These are phyloP conservation scores for Halophytophthora polymorphica DNA, from an alignment of 352 stramenopile species.

Conservation along the genomic window DNA sequence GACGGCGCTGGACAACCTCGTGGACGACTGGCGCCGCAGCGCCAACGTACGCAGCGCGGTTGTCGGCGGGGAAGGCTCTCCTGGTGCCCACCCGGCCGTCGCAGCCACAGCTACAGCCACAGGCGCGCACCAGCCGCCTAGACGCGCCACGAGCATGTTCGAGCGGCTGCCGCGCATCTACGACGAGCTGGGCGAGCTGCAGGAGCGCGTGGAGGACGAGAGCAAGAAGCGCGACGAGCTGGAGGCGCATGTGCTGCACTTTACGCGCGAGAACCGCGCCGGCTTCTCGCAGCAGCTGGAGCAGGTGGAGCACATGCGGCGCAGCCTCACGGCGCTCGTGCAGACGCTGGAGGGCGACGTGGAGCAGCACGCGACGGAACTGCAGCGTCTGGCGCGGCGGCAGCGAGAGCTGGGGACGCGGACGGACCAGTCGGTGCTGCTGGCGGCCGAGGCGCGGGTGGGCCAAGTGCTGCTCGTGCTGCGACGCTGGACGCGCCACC, in stretches of 20 bases:
- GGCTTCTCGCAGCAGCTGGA: slow-evolving; percentile 51
- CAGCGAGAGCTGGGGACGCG: slow-evolving; percentile 37
- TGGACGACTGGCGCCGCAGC: slow-evolving; percentile 77
- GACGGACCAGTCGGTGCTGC: slow-evolving; percentile 41
- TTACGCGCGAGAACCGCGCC: slow-evolving; percentile 56
- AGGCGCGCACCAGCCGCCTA: slow-evolving; percentile 9
- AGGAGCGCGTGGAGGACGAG: slow-evolving; percentile 71
- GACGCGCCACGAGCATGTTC: slow-evolving; percentile 57
- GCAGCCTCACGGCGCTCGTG: slow-evolving; percentile 48
- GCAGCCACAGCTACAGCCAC: too few species aligned
- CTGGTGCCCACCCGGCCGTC: too few species aligned
- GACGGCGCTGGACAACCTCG: slow-evolving; percentile 68
- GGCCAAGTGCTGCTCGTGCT: slow-evolving; percentile 36
- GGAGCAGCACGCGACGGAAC: slow-evolving; percentile 55
- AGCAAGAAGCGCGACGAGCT: slow-evolving; percentile 65
- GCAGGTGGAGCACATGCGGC: slow-evolving; percentile 52
- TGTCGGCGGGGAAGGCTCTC: slow-evolving; percentile 4
- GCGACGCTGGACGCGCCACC: slow-evolving; percentile 43
- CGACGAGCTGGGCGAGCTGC: slow-evolving; percentile 61
- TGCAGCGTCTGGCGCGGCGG: slow-evolving; percentile 37
- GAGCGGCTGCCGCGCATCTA: slow-evolving; percentile 64
- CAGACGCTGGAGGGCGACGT: slow-evolving; percentile 64
- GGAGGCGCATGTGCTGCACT: slow-evolving; percentile 58
- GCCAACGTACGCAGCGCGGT: slow-evolving; percentile 30
- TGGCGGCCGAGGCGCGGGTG: slow-evolving; percentile 35